Percentiles rank a stretch among this genome's conserved stretches.
Conservation (phyloP, 306 rosid genomes). For the Vigna mungo region DNA sequence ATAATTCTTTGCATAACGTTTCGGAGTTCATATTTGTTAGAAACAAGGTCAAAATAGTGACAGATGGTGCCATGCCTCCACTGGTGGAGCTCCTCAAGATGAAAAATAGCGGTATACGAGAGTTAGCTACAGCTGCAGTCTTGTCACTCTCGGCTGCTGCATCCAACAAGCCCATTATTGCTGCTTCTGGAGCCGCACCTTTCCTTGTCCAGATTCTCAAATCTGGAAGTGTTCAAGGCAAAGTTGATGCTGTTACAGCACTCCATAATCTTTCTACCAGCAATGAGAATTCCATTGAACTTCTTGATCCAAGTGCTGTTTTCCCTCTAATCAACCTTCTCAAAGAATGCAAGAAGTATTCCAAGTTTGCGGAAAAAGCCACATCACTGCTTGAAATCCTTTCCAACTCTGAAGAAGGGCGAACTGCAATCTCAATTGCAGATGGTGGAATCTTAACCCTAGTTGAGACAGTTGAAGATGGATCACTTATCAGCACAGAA, state of each 20-base stretch:
- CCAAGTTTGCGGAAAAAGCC: slow-evolving; percentile 89
- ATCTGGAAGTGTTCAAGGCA: slow-evolving; percentile 86
- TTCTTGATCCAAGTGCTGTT: slow-evolving; percentile 78
- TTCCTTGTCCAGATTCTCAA: slow-evolving; percentile 84
- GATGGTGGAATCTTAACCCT: slow-evolving; percentile 79
- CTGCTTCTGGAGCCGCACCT: slow-evolving; percentile 83
- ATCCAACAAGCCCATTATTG: slow-evolving; percentile 74
- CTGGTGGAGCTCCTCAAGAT: slow-evolving; percentile 80
- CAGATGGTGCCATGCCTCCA: slow-evolving; percentile 82
- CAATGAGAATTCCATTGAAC: slow-evolving; percentile 58
- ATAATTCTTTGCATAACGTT: slow-evolving; percentile 43
- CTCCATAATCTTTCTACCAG: slow-evolving; percentile 72
- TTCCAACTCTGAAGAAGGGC: slow-evolving; percentile 75
- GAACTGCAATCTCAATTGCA: slow-evolving; percentile 61
- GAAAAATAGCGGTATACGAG: slow-evolving; percentile 66
- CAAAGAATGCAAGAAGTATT: slow-evolving; percentile 83
- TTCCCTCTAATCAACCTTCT: slow-evolving; percentile 84
- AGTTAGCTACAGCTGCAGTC: slow-evolving; percentile 88
- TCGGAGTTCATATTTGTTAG: slow-evolving; percentile 57
- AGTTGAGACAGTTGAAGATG: slow-evolving; percentile 91
- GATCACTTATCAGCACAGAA: slow-evolving; percentile 81
- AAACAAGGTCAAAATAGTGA: slow-evolving; percentile 84
- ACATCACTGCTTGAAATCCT: slow-evolving; percentile 79
- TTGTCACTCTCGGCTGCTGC: slow-evolving; percentile 84
- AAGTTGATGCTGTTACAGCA: slow-evolving; percentile 86